phyloP scores from a whole-genome alignment of 176 grass and related monocot genomes.

The Typha latifolia region DNA sequence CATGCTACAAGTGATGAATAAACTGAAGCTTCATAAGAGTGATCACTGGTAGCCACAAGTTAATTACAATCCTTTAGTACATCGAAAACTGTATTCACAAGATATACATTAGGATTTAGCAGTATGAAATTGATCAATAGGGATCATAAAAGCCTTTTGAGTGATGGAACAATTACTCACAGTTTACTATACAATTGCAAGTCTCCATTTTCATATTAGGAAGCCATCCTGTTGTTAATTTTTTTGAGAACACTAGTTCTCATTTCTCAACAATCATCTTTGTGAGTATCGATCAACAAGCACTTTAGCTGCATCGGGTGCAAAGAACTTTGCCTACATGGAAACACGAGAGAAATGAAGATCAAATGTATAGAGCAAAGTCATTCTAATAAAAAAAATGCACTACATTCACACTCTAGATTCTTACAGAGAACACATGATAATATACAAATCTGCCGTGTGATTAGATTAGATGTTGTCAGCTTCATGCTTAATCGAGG shows the following conservation, averaged over 20 bases:
- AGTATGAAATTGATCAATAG: too few relatives aligned
- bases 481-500: not conserved
- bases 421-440: not conserved
- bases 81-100: too few relatives aligned
- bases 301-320: constrained; percentile 59
- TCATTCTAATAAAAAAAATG: not conserved
- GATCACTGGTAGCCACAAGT: too few relatives aligned
- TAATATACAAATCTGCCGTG: not conserved
- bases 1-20: too few relatives aligned
- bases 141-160: too few relatives aligned
- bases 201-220: too few relatives aligned
- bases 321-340: constrained; percentile 80
- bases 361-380: constrained; percentile 1
- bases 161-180: too few relatives aligned
- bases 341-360: constrained; percentile 10
- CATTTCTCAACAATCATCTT: constrained; percentile 11
- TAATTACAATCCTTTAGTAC: too few relatives aligned
- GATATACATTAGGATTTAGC: too few relatives aligned
- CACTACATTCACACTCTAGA: not conserved
- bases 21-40: too few relatives aligned
- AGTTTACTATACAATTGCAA: too few relatives aligned
- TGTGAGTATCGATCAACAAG: constrained; percentile 81
- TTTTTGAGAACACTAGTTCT: not conserved
- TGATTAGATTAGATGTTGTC: not conserved
- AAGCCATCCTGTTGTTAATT: too few relatives aligned